Base-by-base conservation (phyloP, 2,329 filamentous ascomycete genomes). In the Orbilia quercus region DNA sequence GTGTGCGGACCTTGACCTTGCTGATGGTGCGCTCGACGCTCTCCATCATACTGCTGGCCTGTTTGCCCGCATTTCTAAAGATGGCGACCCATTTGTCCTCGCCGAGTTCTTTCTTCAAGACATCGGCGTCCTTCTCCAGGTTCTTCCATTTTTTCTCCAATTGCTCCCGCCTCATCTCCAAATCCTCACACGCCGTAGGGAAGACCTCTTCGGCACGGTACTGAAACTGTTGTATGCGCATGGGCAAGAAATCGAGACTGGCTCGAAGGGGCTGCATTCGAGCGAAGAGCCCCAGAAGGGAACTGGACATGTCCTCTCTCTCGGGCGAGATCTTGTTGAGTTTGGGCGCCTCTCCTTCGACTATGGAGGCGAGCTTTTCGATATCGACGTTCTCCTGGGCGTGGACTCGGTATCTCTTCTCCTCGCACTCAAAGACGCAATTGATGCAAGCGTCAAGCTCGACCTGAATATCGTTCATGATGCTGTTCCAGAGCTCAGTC, bases 1-100 rank as follows among this genome's bases (percentile, higher is more conserved):
- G 44, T 0, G 62, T 74, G 18, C 62, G 60, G 34, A 55, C 55
- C 75, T 87, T 88, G 36, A 99, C 84, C 81, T 96, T 96, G 50
- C 84, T 82, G 69, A 96, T 87, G 79, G 92, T 96, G 75, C 94
- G 87, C 79, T 96, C 91, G 20, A 98, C 91, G 2, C 93, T 97
- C 77, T 96, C 92, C 79, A 92, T 94, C 92, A 99, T 96, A 82
- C 96, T 96, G 77, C 95, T 88, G 2, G 95, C 94, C 53, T 63
- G 16, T 38, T 76, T 78, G 12, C 92, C 93, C 14, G 95, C 95
- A 76, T 95, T 94, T 65, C 94, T 88, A 82, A 99, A 99, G 36
- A 98, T 93, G 59, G 96, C 85, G 45, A 99, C 89, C 95, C 95
- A 99, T 65, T 92, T 89, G 79, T 99, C 95, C 80, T 99, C 95